phyloP scores from a whole-genome alignment of 2,329 filamentous ascomycete genomes.

The Fusarium sp. region DNA sequence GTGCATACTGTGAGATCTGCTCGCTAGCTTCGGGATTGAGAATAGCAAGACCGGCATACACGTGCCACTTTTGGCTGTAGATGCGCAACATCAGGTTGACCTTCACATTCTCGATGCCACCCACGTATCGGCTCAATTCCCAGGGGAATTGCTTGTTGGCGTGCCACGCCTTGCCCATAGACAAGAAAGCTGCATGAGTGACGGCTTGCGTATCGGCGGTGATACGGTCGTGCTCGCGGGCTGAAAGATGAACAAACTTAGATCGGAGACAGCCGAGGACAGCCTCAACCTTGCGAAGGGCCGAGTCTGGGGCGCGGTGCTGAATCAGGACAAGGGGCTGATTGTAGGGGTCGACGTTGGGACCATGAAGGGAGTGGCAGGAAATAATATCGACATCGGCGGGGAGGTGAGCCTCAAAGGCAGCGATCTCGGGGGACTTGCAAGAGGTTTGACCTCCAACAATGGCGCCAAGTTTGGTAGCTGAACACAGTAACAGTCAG shows the following conservation, averaged over 20 bases:
- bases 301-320: constrained; percentile 84
- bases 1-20: constrained; percentile 94
- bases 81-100: constrained; percentile 98
- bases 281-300: constrained; percentile 80
- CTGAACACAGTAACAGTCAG: constrained; percentile 58
- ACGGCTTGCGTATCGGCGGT: constrained; percentile 98
- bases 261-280: constrained; percentile 87
- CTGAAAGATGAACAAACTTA: constrained; percentile 87
- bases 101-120: constrained; percentile 98
- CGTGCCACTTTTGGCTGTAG: constrained; percentile 99
- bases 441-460: constrained; percentile 98
- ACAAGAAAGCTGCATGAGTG: constrained; percentile 95
- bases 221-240: constrained; percentile 91
- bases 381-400: constrained; percentile 92
- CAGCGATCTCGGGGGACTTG: constrained; percentile 94
- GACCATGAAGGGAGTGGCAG: constrained; percentile 96
- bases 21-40: constrained; percentile 91
- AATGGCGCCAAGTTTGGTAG: constrained; percentile 93
- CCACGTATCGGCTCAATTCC: constrained; percentile 95
- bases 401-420: constrained; percentile 91
- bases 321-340: constrained; percentile 95
- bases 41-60: constrained; percentile 96
- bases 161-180: constrained; percentile 98
- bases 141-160: constrained; percentile 96
- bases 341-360: constrained; percentile 85